These are phyloP conservation scores for Barbarea vulgaris DNA, from an alignment of 345 rosid genomes.

Conservation along the genomic window DNA sequence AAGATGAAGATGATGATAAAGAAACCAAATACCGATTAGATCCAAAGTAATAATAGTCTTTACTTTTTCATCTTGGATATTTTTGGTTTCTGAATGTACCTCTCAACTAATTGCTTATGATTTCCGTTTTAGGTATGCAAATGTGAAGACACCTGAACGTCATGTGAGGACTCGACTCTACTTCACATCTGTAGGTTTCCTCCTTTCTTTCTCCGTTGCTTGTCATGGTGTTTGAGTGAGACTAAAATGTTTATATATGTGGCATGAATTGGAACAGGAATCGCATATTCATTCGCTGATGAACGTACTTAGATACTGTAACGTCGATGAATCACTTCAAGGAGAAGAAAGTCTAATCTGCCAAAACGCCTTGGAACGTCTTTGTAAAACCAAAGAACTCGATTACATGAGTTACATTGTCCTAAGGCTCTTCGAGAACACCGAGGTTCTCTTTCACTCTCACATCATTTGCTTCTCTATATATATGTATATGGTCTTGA, in stretches of 20 bases:
- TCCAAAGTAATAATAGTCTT: slow-evolving; percentile 61
- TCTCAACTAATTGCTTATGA: slow-evolving; percentile 2
- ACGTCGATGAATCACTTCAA: slow-evolving; percentile 93
- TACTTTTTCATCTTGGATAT: background rate
- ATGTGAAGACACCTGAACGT: slow-evolving; percentile 96
- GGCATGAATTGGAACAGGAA: slow-evolving; percentile 55
- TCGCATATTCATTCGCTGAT: slow-evolving; percentile 97
- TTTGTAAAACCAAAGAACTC: slow-evolving; percentile 87
- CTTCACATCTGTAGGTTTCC: slow-evolving; percentile 87
- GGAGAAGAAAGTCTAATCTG: slow-evolving; percentile 93
- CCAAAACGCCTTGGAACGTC: slow-evolving; percentile 72
- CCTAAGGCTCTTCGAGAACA: slow-evolving; percentile 91
- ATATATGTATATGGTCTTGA: background rate
- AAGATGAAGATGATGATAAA: slow-evolving; percentile 93
- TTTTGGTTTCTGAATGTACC: background rate
- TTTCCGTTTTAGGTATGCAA: slow-evolving; percentile 68
- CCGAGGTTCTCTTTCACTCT: slow-evolving; percentile 44
- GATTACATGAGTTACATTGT: slow-evolving; percentile 99
- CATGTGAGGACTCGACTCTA: slow-evolving; percentile 97
- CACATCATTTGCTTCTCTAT: slow-evolving; percentile 2
- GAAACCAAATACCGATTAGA: slow-evolving; percentile 97
- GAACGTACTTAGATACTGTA: slow-evolving; percentile 96
- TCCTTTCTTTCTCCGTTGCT: background rate
- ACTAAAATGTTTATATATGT: background rate
- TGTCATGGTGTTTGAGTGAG: background rate